Conservation (phyloP, 129 eudicot species). For the Rutidosis leptorrhynchoides region DNA sequence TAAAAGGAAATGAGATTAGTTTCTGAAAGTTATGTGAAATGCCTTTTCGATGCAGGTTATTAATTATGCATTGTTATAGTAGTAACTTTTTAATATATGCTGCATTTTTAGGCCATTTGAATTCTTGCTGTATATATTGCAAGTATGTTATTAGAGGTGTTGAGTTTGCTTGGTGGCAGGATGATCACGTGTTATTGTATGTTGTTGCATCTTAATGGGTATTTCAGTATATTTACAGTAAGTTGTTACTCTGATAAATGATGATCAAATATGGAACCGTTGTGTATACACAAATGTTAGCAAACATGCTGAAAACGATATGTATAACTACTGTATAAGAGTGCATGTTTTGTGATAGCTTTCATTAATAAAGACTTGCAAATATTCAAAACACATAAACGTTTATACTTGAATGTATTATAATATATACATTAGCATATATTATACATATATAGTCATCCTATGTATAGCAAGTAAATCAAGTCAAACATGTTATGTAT, state of each 20-base stretch:
- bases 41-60: neutral
- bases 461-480: too few species aligned
- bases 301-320: too few species aligned
- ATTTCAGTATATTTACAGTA: neutral
- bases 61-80: too few species aligned
- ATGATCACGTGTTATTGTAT: neutral
- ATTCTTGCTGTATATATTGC: neutral
- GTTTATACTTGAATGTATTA: too few species aligned
- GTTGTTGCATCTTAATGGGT: neutral
- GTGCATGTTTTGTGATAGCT: too few species aligned
- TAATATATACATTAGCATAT: too few species aligned
- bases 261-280: neutral
- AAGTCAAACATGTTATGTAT: too few species aligned
- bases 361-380: too few species aligned
- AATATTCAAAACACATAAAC: too few species aligned
- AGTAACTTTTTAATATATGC: neutral
- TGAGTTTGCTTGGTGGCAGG: neutral
- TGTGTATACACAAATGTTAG: neutral
- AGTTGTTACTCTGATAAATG: neutral
- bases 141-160: neutral
- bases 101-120: neutral
- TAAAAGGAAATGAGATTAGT: neutral
- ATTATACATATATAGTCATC: too few species aligned
- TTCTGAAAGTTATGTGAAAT: neutral
- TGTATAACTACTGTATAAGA: too few species aligned